Evolutionary conservation across 1,139 yeast species (phyloP), one percentile per base, ranked within the genome.

Genomic region (Yamadazyma jaroonii): DNA sequence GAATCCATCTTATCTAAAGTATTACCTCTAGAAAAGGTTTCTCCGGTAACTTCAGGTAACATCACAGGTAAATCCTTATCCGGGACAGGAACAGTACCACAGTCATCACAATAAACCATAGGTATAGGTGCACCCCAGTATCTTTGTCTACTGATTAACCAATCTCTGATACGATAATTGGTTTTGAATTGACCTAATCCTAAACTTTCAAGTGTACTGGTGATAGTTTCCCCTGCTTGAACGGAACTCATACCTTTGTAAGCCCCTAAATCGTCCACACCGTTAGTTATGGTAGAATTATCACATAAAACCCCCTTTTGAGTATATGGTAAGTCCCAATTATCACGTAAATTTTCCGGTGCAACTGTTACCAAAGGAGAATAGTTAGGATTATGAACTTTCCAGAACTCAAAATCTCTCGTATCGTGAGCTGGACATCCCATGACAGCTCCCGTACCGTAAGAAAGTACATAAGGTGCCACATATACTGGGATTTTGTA

Each of bases 91-190:
- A 88, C 96, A 0, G 82, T 65, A 1, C 98, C 98, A 69, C 98
- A 92, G 4, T 61, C 49, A 7, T 73, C 73, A 63, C 98, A 92
- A 51, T 92, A 95, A 17, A 92, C 68, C 26, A 92, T 87, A 2
- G 98, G 98, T 40, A 92, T 92, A 3, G 98, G 98, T 0, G 97
- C 95, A 22, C 98, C 98, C 98, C 98, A 92, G 57, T 85, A 92
- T 42, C 98, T 67, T 61, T 92, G 98, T 52, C 98, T 77, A 54
- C 95, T 83, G 31, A 92, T 84, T 26, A 92, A 72, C 98, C 98
- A 92, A 56, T 92, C 98, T 48, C 96, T 72, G 25, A 92, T 65
- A 49, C 81, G 75, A 53, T 72, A 83, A 43, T 82, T 84, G 0
- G 73, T 72, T 2, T 76, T 67, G 6, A 52, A 45, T 1, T 60